Conservation (phyloP, 164 flowering plant genomes). For the Akebia trifoliata region DNA sequence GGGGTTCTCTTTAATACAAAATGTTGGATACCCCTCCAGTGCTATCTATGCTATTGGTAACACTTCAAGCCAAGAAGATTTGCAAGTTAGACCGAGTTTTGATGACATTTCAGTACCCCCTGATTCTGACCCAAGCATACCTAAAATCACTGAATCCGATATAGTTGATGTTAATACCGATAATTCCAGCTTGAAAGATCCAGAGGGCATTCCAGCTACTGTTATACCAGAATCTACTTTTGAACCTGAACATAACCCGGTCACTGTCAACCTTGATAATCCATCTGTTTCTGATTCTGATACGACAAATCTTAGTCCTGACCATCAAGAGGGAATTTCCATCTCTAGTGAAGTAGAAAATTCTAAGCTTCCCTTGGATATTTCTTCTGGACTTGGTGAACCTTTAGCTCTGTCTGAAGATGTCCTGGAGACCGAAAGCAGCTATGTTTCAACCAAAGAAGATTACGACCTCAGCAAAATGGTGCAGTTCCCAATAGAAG, state of each 20-base stretch:
- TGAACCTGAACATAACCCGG: slow-evolving; percentile 27
- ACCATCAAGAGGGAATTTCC: slow-evolving; percentile 21
- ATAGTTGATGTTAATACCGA: slow-evolving; percentile 21
- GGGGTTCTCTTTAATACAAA: slow-evolving; percentile 14
- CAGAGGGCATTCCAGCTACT: slow-evolving; percentile 20
- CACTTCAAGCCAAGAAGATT: slow-evolving; percentile 30
- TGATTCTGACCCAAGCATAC: slow-evolving; percentile 17
- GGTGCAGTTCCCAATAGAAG: slow-evolving; percentile 26
- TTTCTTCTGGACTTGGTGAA: slow-evolving; percentile 24
- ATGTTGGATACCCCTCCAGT: slow-evolving; percentile 21
- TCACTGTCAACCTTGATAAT: slow-evolving; percentile 13
- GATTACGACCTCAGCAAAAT: slow-evolving; percentile 22
- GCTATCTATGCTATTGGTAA: slow-evolving; percentile 22
- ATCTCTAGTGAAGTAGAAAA: slow-evolving; percentile 18
- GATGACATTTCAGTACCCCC: slow-evolving; percentile 30
- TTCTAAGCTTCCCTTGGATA: slow-evolving; percentile 19
- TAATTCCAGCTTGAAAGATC: slow-evolving; percentile 24
- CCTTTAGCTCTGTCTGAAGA: slow-evolving; percentile 19
- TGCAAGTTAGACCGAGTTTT: slow-evolving; percentile 26
- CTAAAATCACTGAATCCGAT: slow-evolving; percentile 24
- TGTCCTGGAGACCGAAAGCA: slow-evolving; percentile 18
- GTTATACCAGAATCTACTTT: slow-evolving; percentile 20
- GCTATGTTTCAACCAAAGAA: slow-evolving; percentile 22
- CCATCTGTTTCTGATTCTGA: slow-evolving; percentile 20
- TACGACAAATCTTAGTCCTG: slow-evolving; percentile 19